These are phyloP conservation scores for Eutrema heterophyllum DNA, from an alignment of 345 rosid species.

Conservation along the genomic window DNA sequence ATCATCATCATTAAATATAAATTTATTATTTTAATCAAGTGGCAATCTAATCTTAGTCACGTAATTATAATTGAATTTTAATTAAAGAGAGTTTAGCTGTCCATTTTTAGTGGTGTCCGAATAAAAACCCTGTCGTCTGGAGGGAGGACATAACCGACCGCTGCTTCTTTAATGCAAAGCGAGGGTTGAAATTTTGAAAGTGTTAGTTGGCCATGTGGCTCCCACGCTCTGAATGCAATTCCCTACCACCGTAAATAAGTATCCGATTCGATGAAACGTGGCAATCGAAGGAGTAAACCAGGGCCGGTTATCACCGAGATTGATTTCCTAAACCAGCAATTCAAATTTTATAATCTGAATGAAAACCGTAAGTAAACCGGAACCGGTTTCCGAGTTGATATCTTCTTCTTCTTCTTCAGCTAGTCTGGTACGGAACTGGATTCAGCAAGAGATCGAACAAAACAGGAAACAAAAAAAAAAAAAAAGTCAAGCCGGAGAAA, in stretches of 20 bases:
- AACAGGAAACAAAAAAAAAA: neutral
- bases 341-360: no score
- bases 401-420: neutral
- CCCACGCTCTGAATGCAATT: constrained; percentile 1
- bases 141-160: constrained; percentile 37
- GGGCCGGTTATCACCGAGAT: neutral
- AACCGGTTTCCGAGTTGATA: neutral
- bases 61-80: constrained; percentile 1
- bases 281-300: neutral
- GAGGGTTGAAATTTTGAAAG: constrained; percentile 19
- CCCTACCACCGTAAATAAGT: constrained; percentile 22
- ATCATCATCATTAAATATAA: neutral
- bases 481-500: neutral
- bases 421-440: neutral
- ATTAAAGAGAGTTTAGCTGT: constrained; percentile 28
- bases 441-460: neutral
- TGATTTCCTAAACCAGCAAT: neutral
- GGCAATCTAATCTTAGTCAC: constrained; percentile 27
- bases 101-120: constrained; percentile 37
- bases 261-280: constrained; percentile 20
- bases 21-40: neutral
- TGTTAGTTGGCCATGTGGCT: constrained; percentile 16
- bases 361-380: neutral
- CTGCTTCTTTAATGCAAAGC: constrained; percentile 21
- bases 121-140: constrained; percentile 34